phyloP scores from a whole-genome alignment of 2,329 filamentous ascomycete species.

The Cadophora sp. region DNA sequence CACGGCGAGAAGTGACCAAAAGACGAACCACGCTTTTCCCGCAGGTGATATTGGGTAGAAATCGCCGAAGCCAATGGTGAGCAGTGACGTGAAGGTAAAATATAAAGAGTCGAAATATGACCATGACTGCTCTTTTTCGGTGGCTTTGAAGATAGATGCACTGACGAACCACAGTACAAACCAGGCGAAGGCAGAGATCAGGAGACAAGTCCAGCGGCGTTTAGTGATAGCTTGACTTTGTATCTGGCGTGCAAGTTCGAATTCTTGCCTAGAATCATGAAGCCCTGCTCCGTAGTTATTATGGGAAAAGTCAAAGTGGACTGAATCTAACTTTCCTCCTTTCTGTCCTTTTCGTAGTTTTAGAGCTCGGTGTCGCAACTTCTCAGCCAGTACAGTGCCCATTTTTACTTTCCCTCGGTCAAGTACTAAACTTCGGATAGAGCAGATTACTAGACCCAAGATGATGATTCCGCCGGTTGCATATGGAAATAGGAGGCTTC shows the following conservation, averaged over 20 bases:
- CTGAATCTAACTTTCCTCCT: constrained; percentile 48
- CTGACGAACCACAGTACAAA: constrained; percentile 66
- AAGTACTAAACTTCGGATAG: constrained; percentile 64
- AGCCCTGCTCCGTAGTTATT: background rate
- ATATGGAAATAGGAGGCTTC: constrained; percentile 80
- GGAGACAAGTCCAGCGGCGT: constrained; percentile 2
- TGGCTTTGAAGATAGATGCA: constrained; percentile 64
- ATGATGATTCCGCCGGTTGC: constrained; percentile 82
- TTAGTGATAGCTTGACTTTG: constrained; percentile 6
- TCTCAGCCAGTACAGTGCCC: constrained; percentile 13
- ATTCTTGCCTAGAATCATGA: background rate
- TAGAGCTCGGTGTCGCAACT: constrained; percentile 46
- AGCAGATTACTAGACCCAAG: constrained; percentile 74
- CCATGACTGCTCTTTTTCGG: constrained; percentile 64
- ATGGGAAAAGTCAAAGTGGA: constrained; percentile 2
- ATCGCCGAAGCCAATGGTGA: constrained; percentile 88
- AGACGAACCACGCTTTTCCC: constrained; percentile 83
- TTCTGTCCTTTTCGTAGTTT: constrained; percentile 57
- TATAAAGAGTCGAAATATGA: constrained; percentile 82
- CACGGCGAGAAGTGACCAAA: constrained; percentile 84
- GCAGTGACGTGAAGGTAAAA: constrained; percentile 80
- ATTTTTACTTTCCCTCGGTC: constrained; percentile 48
- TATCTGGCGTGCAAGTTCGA: background rate
- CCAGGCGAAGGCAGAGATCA: constrained; percentile 49
- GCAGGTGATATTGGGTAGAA: constrained; percentile 73